Percentiles rank a stretch among this genome's conserved stretches.
phyloP scores from a whole-genome alignment of 441 rosid genomes.

The Macaranga tanarius region DNA sequence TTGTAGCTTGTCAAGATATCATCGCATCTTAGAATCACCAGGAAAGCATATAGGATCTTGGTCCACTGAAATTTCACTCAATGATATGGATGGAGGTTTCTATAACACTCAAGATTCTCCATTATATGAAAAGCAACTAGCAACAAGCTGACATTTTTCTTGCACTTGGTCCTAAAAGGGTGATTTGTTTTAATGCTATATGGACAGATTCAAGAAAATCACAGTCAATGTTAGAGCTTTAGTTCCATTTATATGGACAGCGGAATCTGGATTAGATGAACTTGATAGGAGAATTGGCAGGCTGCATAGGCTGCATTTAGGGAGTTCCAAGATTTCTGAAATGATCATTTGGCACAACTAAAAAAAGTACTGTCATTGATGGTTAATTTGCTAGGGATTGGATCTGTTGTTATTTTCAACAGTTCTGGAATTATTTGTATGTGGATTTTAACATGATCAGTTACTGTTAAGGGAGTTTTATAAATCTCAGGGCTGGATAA shows the following conservation, averaged over 20 bases:
- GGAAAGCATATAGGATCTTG: background rate
- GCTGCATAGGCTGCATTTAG: background rate
- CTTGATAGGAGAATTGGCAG: background rate
- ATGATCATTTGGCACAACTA: background rate
- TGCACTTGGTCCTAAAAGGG: background rate
- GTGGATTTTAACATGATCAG: background rate
- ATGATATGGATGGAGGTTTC: no score
- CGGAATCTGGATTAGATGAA: background rate
- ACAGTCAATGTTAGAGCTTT: background rate
- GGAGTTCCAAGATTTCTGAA: background rate
- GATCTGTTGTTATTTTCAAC: background rate
- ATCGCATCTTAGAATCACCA: background rate
- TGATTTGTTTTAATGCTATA: background rate
- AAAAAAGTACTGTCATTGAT: background rate
- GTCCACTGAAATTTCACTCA: constrained; percentile 6
- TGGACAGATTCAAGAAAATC: background rate
- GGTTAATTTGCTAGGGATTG: background rate
- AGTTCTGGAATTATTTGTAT: background rate
- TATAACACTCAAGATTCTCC: constrained; percentile 1
- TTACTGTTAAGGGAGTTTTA: background rate
- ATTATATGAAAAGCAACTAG: background rate
- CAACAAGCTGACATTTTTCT: background rate
- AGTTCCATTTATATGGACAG: background rate
- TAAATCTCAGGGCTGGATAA: background rate
- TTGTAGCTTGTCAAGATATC: no score